These are phyloP conservation scores for Apophysomyces elegans DNA, from an alignment of 371 early-diverging fungal species.

Conservation along the genomic window DNA sequence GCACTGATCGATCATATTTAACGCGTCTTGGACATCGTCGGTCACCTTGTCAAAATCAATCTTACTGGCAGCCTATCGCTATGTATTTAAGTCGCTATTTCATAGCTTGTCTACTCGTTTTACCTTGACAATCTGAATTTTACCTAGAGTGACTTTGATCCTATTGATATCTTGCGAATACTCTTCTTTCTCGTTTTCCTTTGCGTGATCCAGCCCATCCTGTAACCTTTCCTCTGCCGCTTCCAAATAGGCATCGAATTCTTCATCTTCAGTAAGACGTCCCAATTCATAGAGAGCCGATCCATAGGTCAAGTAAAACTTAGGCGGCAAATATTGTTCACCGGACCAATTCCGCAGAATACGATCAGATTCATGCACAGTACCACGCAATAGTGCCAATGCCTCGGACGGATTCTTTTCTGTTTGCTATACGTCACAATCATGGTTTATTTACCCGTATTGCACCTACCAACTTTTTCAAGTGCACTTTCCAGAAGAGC, in stretches of 20 bases:
- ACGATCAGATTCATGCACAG: constrained; percentile 66
- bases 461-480: constrained; percentile 42
- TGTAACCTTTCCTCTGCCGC: constrained; percentile 52
- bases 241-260: constrained; percentile 46
- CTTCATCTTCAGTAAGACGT: constrained; percentile 48
- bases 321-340: constrained; percentile 38
- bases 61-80: constrained; percentile 28
- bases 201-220: constrained; percentile 29
- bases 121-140: constrained; percentile 49
- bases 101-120: neutral
- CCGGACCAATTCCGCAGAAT: constrained; percentile 58
- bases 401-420: constrained; percentile 36
- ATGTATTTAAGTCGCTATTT: neutral
- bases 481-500: constrained; percentile 49
- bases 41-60: constrained; percentile 27
- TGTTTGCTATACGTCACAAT: neutral
- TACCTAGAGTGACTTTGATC: constrained; percentile 39
- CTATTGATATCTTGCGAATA: constrained; percentile 24
- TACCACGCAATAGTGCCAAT: constrained; percentile 55
- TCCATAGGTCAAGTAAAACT: constrained; percentile 61
- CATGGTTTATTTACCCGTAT: neutral
- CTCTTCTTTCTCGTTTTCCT: constrained; percentile 19
- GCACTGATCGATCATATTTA: constrained; percentile 27
- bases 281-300: constrained; percentile 61
- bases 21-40: constrained; percentile 28